A percentile compares a stretch with the other conserved stretches of the same genome.
phyloP scores from a whole-genome alignment of 768 basidiomycete species.

The Podaxis sp. region DNA sequence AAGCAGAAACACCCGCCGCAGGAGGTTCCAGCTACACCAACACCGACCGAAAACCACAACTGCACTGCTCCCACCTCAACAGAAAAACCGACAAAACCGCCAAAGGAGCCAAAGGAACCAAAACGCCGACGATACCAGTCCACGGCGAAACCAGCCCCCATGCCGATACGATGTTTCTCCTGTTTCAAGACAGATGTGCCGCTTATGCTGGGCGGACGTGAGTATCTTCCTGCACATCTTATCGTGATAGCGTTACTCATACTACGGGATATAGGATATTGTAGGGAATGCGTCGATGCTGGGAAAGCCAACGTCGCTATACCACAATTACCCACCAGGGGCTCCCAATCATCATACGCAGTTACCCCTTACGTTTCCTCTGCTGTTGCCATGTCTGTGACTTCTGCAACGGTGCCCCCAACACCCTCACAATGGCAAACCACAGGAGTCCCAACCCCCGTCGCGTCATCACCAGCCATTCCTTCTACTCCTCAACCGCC shows the following conservation, averaged over 20 bases:
- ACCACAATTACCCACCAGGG: slow-evolving; percentile 10
- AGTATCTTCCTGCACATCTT: slow-evolving; percentile 27
- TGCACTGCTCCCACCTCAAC: slow-evolving; percentile 10
- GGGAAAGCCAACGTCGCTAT: slow-evolving; percentile 35
- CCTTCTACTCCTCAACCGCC: background rate
- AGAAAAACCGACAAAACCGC: slow-evolving; percentile 14
- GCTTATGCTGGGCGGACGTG: slow-evolving; percentile 73
- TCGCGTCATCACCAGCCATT: background rate
- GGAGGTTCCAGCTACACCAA: slow-evolving; percentile 16
- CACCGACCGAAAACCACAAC: slow-evolving; percentile 16
- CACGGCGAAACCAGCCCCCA: slow-evolving; percentile 3
- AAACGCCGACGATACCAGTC: slow-evolving; percentile 9
- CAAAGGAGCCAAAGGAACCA: slow-evolving; percentile 31
- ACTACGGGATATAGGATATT: slow-evolving; percentile 48
- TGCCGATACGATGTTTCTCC: slow-evolving; percentile 47
- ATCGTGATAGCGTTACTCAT: background rate
- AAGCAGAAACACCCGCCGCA: slow-evolving; percentile 29
- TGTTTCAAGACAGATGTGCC: slow-evolving; percentile 72
- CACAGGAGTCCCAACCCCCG: background rate
- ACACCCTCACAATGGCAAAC: background rate
- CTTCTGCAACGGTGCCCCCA: too few relatives aligned
- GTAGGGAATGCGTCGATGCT: slow-evolving; percentile 62
- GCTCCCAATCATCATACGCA: slow-evolving; percentile 2
- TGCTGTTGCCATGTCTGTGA: background rate
- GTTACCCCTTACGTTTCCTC: background rate